Percentiles rank a stretch among this genome's conserved stretches.
Conservation (phyloP, 257 asterid genomes). For the Lycium barbarum region DNA sequence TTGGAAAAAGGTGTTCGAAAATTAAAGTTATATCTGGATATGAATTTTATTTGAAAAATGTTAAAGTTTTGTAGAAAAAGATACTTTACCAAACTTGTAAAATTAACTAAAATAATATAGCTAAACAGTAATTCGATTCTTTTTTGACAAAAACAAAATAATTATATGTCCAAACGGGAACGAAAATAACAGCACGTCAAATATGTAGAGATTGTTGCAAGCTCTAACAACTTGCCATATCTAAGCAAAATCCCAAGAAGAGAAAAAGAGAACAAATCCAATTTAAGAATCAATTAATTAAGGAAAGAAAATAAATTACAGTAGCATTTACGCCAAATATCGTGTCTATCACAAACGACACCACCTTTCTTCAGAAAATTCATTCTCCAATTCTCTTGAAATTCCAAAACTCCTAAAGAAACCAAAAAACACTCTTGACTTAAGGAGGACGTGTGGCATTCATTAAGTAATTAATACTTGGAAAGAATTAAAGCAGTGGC, state of each 20-base stretch:
- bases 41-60: too few relatives aligned
- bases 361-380: not conserved
- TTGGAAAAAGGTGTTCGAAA: too few relatives aligned
- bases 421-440: not conserved
- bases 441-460: not conserved
- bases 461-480: not conserved
- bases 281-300: not conserved
- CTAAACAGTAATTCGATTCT: too few relatives aligned
- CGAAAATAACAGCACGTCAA: not conserved
- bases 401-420: not conserved
- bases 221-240: not conserved
- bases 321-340: constrained; percentile 19
- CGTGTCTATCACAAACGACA: not conserved
- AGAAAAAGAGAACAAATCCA: constrained; percentile 8
- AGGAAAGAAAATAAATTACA: not conserved
- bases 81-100: too few relatives aligned
- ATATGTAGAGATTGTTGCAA: not conserved
- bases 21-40: too few relatives aligned
- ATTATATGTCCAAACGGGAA: too few relatives aligned
- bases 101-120: too few relatives aligned
- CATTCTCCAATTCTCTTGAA: not conserved
- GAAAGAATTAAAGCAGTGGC: not conserved
- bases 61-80: too few relatives aligned
- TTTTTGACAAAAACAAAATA: too few relatives aligned
- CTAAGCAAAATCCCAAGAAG: not conserved